Evolutionary conservation across 805 yeast genomes (phyloP), one percentile per base, ranked within the genome.

Genomic region (Candida ascalaphidarum): DNA sequence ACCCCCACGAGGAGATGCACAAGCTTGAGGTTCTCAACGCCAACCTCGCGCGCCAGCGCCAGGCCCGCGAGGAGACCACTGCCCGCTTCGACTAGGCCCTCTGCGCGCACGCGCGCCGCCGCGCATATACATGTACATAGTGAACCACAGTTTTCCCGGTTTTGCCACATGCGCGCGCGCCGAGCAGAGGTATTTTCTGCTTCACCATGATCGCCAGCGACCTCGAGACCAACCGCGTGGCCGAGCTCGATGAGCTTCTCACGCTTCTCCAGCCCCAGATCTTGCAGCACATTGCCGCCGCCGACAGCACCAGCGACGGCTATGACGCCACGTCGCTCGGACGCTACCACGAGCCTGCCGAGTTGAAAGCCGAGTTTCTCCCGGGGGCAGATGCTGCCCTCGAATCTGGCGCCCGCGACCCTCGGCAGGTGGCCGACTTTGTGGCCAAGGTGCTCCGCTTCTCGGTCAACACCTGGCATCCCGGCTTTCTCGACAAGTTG

Each of bases 401-500:
- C 18, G 38, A 37, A 4, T 25, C 29, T 3, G 59, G 58, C 1
- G 33, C 53, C 12, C 40, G 47, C 16, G 56, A 58, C 23, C 61
- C 65, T 1, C 35, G 50, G 4, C 52, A 59, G 17, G 61, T 82
- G 4, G 47, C 71, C 22, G 46, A 44, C 2, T 58, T 68, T 3
- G 66, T 80, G 29, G 77, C 80, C 34, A 49, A 62, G 24, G 69
- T 83, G 1, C 55, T 83, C 36, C 54, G 69, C 27, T 69, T 77
- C 42, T 79, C 89, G 0, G 84, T 81, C 22, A 81, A 77, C 29
- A 84, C 94, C 0, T 84, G 94, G 94, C 81, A 80, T 46, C 79
- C 83, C 0, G 94, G 94, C 1, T 83, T 83, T 44, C 54, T 83
- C 58, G 95, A 84, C 48, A 83, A 83, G 50, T 58, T 83, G 31